These are phyloP conservation scores for Favolaschia claudopus DNA, from an alignment of 768 basidiomycete species.

Conservation along the genomic window DNA sequence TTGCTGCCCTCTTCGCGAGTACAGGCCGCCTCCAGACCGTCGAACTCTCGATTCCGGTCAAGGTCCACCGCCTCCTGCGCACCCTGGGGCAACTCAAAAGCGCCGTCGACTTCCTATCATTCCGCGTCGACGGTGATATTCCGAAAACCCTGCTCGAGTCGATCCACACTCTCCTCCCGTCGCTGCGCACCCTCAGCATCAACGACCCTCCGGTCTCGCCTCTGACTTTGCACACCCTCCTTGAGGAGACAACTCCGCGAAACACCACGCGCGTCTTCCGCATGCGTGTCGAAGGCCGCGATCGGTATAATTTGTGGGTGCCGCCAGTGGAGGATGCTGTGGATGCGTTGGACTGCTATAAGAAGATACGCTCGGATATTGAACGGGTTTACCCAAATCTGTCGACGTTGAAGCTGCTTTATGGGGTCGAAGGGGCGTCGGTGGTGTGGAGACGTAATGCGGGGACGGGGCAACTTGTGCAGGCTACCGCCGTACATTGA, in stretches of 20 bases:
- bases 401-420: constrained; percentile 17
- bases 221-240: background rate
- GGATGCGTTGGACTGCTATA: constrained; percentile 16
- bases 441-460: constrained; percentile 16
- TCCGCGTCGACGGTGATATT: constrained; percentile 21
- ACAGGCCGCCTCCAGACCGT: constrained; percentile 7
- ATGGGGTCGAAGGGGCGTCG: constrained; percentile 16
- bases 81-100: background rate
- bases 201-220: constrained; percentile 19
- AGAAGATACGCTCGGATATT: constrained; percentile 1
- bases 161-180: constrained; percentile 9
- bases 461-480: background rate
- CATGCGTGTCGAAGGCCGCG: constrained; percentile 18
- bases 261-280: constrained; percentile 14
- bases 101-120: constrained; percentile 21
- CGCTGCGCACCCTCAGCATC: constrained; percentile 22
- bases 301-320: constrained; percentile 27
- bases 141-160: constrained; percentile 8
- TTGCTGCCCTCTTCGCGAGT: constrained; percentile 14
- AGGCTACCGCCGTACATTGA: too few relatives aligned
- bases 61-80: constrained; percentile 21
- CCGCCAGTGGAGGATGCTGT: constrained; percentile 24
- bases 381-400: constrained; percentile 18
- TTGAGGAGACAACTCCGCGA: background rate
- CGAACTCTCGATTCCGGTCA: constrained; percentile 14